Conservation (phyloP, 1,284 basidiomycete species). For the Earliella scabrosa region DNA sequence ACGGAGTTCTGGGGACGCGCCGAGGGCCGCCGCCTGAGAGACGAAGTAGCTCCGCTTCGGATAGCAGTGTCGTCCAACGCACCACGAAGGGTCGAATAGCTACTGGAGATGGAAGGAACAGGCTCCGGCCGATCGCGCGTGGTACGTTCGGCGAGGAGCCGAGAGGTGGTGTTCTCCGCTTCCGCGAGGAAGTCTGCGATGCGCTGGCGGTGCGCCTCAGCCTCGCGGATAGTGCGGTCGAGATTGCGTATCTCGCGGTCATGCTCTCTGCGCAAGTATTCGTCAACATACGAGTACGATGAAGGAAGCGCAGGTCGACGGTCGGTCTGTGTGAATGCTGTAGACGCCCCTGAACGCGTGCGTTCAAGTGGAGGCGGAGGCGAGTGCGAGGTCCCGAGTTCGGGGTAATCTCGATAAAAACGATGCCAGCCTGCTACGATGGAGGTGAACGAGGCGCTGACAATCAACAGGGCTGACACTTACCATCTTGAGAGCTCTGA, state of each 20-base stretch:
- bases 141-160: neutral
- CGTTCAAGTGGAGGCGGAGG: no score
- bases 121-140: neutral
- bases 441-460: neutral
- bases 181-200: conserved; percentile 13
- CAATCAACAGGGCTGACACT: neutral
- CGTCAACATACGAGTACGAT: neutral
- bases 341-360: neutral
- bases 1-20: no score
- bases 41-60: neutral
- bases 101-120: conserved; percentile 1
- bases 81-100: conserved; percentile 20
- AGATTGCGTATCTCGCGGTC: conserved; percentile 7
- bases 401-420: neutral
- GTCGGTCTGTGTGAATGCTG: neutral
- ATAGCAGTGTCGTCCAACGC: conserved; percentile 16
- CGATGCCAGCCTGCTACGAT: neutral
- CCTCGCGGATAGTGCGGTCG: conserved; percentile 15
- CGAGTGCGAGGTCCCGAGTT: no score
- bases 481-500: no score
- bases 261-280: neutral
- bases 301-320: neutral
- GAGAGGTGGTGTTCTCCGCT: neutral
- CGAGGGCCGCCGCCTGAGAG: neutral
- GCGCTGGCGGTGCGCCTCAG: conserved; percentile 13